Evolutionary conservation across 768 basidiomycete genomes (phyloP), one percentile per base, ranked within the genome.

Genomic region (Phaeolepiota aurea): DNA sequence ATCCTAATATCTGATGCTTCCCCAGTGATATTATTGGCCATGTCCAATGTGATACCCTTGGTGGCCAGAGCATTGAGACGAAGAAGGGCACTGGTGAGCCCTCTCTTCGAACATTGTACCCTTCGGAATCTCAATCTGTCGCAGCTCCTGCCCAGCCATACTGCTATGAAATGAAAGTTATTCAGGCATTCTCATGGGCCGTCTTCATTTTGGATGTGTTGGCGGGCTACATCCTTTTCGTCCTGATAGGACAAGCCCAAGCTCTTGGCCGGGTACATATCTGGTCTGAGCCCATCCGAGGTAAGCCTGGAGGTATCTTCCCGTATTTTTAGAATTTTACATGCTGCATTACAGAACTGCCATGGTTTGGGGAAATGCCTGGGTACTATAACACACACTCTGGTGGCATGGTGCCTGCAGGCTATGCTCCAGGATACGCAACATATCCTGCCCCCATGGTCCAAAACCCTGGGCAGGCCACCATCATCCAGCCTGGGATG

Each of bases 141-240:
- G n/a, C 39, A 87, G 87, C 75, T 42, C 71, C 72, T 38, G 58
- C 61, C 5, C 63, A 65, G 48, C 55, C 62, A 19, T 87, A 71
- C 48, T 89, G 87, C 55, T 82, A 84, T 55, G 75, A 86, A 53
- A 83, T 87, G 80, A 85, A 82, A 58, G 78, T 79, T 34, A 68
- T 86, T 22, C 74, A 87, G 48, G 84, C 82, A 2, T 75, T 88
- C 54, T 87, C 86, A 0, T 88, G 87, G 87, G 67, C 74, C 53
- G 59, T 76, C 38, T 88, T 87, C 52, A 65, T 66, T 16, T 35
- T 65, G 14, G 62, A 62, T 40, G 53, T 58, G 5, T 42, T 69
- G 30, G 79, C 76, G 43, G 63, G 85, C 50, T 43, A 69, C 42
- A 66, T 84, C 45, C 61, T 86, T 21, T 47, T 82, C 47, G 46